Percentiles rank a stretch among this genome's conserved stretches.
Conservation (phyloP, 257 asterid species). For the Petunia axillaris region DNA sequence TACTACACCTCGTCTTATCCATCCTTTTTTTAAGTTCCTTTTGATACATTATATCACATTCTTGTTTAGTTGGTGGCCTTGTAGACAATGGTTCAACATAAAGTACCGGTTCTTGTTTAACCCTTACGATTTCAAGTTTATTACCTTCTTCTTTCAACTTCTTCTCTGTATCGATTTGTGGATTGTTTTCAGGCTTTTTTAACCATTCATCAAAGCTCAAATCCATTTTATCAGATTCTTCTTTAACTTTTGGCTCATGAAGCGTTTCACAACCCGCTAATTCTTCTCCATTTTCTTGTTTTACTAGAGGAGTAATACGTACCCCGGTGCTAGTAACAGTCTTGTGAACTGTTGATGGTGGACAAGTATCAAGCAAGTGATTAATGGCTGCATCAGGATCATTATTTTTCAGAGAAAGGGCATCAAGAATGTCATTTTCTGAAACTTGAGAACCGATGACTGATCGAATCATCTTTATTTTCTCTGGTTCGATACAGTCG, state of each 20-base stretch:
- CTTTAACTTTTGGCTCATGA: conserved; percentile 32
- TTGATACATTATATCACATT: conserved; percentile 26
- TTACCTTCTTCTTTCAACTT: conserved; percentile 17
- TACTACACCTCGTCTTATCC: conserved; percentile 15
- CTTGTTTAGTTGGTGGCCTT: conserved; percentile 46
- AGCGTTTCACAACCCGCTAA: background rate
- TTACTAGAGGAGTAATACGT: conserved; percentile 47
- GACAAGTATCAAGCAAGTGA: conserved; percentile 34
- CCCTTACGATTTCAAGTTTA: background rate
- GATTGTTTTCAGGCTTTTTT: conserved; percentile 24
- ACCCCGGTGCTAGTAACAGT: conserved; percentile 62
- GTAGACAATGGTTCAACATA: conserved; percentile 53
- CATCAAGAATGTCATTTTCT: conserved; percentile 34
- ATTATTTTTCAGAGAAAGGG: conserved; percentile 40
- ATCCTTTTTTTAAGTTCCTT: background rate
- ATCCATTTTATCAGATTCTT: conserved; percentile 35
- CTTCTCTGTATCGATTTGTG: background rate
- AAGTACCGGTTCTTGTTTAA: conserved; percentile 42
- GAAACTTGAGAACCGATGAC: conserved; percentile 36
- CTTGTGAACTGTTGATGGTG: conserved; percentile 36
- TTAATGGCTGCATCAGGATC: conserved; percentile 30
- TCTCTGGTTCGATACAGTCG: conserved; percentile 10
- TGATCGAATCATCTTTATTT: conserved; percentile 38
- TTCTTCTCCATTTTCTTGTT: conserved; percentile 23
- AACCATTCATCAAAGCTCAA: conserved; percentile 39